phyloP scores from a whole-genome alignment of 441 rosid genomes.

The Aquilaria agallochum region DNA sequence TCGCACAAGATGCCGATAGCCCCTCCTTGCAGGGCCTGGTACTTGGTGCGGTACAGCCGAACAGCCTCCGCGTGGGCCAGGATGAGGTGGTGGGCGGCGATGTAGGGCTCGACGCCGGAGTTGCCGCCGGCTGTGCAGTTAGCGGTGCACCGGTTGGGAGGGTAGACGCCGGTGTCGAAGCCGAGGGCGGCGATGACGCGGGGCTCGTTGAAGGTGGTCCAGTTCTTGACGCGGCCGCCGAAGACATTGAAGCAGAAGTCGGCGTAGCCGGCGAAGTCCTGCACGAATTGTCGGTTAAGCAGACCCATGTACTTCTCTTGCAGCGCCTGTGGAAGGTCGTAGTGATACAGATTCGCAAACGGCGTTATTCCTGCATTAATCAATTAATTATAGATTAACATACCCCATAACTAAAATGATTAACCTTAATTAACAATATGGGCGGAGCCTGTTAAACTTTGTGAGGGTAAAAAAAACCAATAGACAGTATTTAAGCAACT shows the following conservation, averaged over 20 bases:
- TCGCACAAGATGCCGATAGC: constrained; percentile 76
- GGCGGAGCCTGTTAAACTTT: too few species aligned
- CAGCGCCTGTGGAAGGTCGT: constrained; percentile 76
- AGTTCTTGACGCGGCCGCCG: constrained; percentile 80
- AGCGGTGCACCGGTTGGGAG: constrained; percentile 83
- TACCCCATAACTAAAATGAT: too few species aligned
- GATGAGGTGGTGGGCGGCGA: constrained; percentile 65
- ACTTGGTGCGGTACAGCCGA: constrained; percentile 65
- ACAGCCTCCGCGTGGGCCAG: constrained; percentile 76
- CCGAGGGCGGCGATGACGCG: constrained; percentile 79
- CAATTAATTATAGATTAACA: not conserved
- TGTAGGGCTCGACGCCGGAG: constrained; percentile 82
- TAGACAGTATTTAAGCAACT: too few species aligned
- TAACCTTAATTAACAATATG: too few species aligned
- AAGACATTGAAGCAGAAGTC: constrained; percentile 78
- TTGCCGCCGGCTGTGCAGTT: constrained; percentile 60
- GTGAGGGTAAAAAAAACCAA: too few species aligned
- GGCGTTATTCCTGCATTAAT: constrained; percentile 62
- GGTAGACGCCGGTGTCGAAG: constrained; percentile 64
- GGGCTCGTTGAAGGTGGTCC: constrained; percentile 91
- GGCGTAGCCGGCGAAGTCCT: constrained; percentile 74
- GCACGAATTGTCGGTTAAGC: constrained; percentile 67
- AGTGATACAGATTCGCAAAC: constrained; percentile 74
- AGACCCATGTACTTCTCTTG: constrained; percentile 70
- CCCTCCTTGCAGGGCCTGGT: constrained; percentile 76